Percentiles rank a stretch among this genome's conserved stretches.
Conservation (phyloP, 164 flowering plant genomes). For the Magnolia sinica region DNA sequence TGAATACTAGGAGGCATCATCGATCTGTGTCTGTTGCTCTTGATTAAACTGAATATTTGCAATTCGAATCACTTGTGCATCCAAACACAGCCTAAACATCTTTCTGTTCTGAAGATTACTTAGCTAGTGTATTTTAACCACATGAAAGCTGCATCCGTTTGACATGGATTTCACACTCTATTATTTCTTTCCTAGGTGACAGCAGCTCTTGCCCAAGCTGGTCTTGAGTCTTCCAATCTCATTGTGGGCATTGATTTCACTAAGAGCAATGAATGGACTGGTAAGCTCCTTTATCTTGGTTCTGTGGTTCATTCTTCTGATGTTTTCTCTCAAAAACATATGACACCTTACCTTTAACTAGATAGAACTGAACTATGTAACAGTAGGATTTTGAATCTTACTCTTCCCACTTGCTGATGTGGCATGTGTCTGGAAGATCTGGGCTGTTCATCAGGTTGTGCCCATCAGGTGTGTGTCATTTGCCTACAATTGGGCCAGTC, state of each 20-base stretch:
- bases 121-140: background rate
- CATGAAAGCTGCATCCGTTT: background rate
- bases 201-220: constrained; percentile 12
- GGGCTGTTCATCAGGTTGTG: background rate
- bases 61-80: background rate
- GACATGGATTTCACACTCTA: background rate
- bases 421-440: background rate
- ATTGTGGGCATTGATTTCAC: constrained; percentile 20
- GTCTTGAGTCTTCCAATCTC: constrained; percentile 21
- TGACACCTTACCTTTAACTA: too few species aligned
- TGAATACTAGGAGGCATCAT: too few species aligned
- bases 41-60: background rate
- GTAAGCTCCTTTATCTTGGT: background rate
- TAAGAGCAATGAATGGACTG: constrained; percentile 24
- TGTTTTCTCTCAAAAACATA: background rate
- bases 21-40: too few species aligned
- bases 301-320: background rate
- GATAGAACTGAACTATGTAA: background rate
- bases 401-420: background rate
- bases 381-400: background rate
- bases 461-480: background rate
- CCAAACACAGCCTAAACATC: background rate
- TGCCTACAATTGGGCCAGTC: too few species aligned
- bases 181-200: constrained; percentile 10
- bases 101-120: background rate